A percentile compares a stretch with the other conserved stretches of the same genome.
phyloP scores from a whole-genome alignment of 106 monocot species.

The Xerophyta viscosa region DNA sequence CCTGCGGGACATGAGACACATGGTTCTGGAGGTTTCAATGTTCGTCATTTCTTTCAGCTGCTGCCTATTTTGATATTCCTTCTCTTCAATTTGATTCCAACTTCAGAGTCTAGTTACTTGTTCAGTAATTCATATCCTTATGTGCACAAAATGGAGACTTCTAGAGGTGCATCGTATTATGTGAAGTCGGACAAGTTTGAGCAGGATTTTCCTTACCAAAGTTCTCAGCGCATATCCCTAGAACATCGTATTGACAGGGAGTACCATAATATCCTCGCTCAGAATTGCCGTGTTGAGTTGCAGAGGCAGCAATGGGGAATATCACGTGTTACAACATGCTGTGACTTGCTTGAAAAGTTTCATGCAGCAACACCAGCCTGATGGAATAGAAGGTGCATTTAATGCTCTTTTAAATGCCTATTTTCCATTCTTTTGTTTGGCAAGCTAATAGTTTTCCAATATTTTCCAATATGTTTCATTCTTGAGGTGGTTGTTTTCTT shows the following conservation, averaged over 20 bases:
- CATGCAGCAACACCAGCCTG: slow-evolving; percentile 20
- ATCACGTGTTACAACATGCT: slow-evolving; percentile 50
- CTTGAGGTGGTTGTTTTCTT: too few relatives aligned
- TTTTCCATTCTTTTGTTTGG: not conserved
- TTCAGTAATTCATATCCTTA: slow-evolving; percentile 46
- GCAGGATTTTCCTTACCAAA: slow-evolving; percentile 61
- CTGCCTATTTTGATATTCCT: slow-evolving; percentile 70
- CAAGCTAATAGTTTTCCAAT: too few relatives aligned
- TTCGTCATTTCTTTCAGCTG: slow-evolving; percentile 59
- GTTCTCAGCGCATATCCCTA: slow-evolving; percentile 39
- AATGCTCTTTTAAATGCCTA: not conserved
- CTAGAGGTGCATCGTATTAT: slow-evolving; percentile 59
- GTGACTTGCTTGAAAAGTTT: slow-evolving; percentile 80
- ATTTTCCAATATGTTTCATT: too few relatives aligned
- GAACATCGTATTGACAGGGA: slow-evolving; percentile 77
- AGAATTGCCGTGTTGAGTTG: slow-evolving; percentile 75
- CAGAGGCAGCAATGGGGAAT: slow-evolving; percentile 77
- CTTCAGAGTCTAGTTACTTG: slow-evolving; percentile 59
- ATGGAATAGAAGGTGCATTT: not conserved
- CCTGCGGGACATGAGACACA: slow-evolving; percentile 23
- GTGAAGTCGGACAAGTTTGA: slow-evolving; percentile 75
- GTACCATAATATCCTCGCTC: slow-evolving; percentile 53
- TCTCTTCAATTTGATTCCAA: slow-evolving; percentile 72
- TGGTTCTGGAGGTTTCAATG: slow-evolving; percentile 25
- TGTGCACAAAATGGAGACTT: slow-evolving; percentile 61